A percentile compares a stretch with the other conserved stretches of the same genome.
Conservation (phyloP, 106 monocot species). For the Allium sativum region DNA sequence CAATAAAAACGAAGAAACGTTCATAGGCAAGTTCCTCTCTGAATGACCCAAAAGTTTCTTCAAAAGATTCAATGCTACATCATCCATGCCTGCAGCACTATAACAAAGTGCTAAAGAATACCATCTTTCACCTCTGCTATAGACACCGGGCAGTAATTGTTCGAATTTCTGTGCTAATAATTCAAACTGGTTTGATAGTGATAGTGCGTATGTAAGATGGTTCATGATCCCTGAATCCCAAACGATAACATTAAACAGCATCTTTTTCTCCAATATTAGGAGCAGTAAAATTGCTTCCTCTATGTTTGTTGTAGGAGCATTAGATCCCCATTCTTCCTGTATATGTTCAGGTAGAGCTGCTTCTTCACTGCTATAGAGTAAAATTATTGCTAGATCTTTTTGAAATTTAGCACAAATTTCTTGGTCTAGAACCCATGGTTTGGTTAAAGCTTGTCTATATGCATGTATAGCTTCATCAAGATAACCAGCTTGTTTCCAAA, state of each 20-base stretch:
- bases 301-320: constrained; percentile 27
- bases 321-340: constrained; percentile 20
- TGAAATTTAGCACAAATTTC: constrained; percentile 44
- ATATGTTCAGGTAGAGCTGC: constrained; percentile 19
- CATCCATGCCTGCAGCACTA: constrained; percentile 45
- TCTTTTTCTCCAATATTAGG: constrained; percentile 44
- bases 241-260: constrained; percentile 41
- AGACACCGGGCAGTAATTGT: constrained; percentile 50
- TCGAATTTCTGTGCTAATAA: constrained; percentile 51
- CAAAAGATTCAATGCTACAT: constrained; percentile 56
- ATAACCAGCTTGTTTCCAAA: constrained; percentile 63
- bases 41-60: constrained; percentile 32
- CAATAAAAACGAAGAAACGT: constrained; percentile 46
- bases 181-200: constrained; percentile 41
- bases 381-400: constrained; percentile 56
- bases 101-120: constrained; percentile 83
- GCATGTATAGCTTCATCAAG: constrained; percentile 54
- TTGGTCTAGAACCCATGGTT: constrained; percentile 62
- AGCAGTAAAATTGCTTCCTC: constrained; percentile 78
- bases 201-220: constrained; percentile 67
- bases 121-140: constrained; percentile 65
- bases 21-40: constrained; percentile 28
- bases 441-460: constrained; percentile 55
- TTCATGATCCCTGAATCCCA: constrained; percentile 76
- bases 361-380: constrained; percentile 61